Percentiles rank a stretch among this genome's conserved stretches.
Evolutionary conservation across 75 land plant species (phyloP).

Genomic region (Pinus taeda): DNA sequence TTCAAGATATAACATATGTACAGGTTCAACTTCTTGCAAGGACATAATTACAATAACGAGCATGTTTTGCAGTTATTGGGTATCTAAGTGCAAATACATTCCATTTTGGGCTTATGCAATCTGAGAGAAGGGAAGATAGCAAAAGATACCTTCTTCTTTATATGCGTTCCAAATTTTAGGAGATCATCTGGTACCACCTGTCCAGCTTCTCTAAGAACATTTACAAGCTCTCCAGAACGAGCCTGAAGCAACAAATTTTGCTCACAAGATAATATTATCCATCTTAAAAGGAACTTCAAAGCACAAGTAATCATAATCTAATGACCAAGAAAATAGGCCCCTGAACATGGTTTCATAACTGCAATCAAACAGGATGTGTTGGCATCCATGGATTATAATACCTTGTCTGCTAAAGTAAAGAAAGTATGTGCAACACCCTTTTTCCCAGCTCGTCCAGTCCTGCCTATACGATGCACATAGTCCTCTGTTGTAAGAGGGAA

Average conservation of each 20-base stretch:
- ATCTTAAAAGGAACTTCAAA: not conserved
- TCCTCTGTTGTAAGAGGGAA: conserved; percentile 98
- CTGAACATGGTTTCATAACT: not conserved
- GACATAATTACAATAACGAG: not conserved
- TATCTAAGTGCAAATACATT: not conserved
- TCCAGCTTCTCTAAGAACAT: conserved; percentile 90
- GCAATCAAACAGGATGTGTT: not conserved
- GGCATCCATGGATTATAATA: conserved; percentile 13
- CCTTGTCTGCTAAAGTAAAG: conserved; percentile 87
- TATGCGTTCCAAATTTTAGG: conserved; percentile 89
- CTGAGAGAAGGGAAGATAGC: not conserved
- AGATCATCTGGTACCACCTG: conserved; percentile 80
- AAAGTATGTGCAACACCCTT: conserved; percentile 98
- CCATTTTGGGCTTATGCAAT: not conserved
- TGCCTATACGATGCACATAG: conserved; percentile 95
- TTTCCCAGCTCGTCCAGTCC: conserved; percentile 97
- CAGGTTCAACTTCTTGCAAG: not conserved
- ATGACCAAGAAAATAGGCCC: not conserved
- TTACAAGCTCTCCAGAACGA: conserved; percentile 93
- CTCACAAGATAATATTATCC: not conserved
- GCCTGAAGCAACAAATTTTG: conserved; percentile 30
- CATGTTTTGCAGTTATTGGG: not conserved
- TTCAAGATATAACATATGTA: not conserved
- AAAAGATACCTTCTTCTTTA: conserved; percentile 86
- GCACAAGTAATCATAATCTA: not conserved